These are phyloP conservation scores for Tulasnella sp. DNA, from an alignment of 768 basidiomycete genomes.

Conservation along the genomic window DNA sequence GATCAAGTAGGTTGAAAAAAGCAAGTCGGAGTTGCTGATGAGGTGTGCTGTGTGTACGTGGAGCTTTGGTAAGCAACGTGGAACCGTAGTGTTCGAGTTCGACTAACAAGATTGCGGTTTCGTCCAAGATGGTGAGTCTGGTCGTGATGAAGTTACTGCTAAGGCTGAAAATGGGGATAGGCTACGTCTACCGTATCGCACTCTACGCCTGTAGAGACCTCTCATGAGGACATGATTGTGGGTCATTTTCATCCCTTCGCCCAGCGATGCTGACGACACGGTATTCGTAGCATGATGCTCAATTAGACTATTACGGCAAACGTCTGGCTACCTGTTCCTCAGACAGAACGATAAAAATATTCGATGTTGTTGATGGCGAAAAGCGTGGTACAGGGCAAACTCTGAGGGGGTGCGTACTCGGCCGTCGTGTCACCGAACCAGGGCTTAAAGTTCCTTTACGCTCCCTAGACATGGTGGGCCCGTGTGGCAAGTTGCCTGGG, in stretches of 20 bases:
- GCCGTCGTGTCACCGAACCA: not conserved
- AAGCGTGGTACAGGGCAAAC: slow-evolving; percentile 51
- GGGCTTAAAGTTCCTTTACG: not conserved
- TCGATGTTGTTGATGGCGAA: slow-evolving; percentile 87
- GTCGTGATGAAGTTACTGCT: too few species aligned
- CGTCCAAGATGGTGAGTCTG: too few species aligned
- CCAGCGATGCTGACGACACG: not conserved
- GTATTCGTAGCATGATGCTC: slow-evolving; percentile 78
- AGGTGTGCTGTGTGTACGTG: too few species aligned
- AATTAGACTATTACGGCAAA: slow-evolving; percentile 95
- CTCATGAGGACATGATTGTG: slow-evolving; percentile 98
- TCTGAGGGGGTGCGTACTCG: slow-evolving; percentile 51
- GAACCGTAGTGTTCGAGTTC: too few species aligned
- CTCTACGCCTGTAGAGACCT: slow-evolving; percentile 81
- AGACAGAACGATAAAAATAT: slow-evolving; percentile 88
- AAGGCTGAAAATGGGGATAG: too few species aligned
- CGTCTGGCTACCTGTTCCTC: slow-evolving; percentile 94
- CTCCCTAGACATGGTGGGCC: slow-evolving; percentile 77
- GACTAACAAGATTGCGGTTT: too few species aligned
- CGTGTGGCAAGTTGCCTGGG: slow-evolving; percentile 98
- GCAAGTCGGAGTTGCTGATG: too few species aligned
- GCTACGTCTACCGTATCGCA: slow-evolving; percentile 27
- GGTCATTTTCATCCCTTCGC: slow-evolving; percentile 25
- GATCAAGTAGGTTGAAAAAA: too few species aligned
- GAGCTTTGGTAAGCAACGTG: too few species aligned